Conservation (phyloP, 805 yeast species). For the Lipomyces chichibuensis region DNA sequence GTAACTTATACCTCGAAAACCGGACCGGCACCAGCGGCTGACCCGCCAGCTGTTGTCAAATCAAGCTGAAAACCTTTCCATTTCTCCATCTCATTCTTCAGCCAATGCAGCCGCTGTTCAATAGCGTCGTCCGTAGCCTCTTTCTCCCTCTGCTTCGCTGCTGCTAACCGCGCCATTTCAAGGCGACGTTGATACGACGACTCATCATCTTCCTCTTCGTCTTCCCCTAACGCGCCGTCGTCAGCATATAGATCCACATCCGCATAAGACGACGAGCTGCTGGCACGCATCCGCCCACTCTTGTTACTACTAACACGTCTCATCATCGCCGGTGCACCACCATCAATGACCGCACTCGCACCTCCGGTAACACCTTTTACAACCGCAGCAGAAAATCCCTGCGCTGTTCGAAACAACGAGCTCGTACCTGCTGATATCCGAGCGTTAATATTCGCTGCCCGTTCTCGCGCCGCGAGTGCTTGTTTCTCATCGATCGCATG, state of each 20-base stretch:
- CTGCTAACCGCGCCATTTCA: slow-evolving; percentile 10
- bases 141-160: slow-evolving; percentile 4
- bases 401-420: slow-evolving; percentile 31
- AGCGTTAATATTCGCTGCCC: slow-evolving; percentile 20
- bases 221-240: slow-evolving; percentile 22
- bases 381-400: slow-evolving; percentile 34
- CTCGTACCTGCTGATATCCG: slow-evolving; percentile 26
- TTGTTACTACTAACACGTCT: slow-evolving; percentile 6
- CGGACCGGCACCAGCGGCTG: slow-evolving; percentile 29
- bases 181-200: slow-evolving; percentile 19
- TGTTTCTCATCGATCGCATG: slow-evolving; percentile 12
- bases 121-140: slow-evolving; percentile 12
- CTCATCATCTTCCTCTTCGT: slow-evolving; percentile 22
- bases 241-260: slow-evolving; percentile 32
- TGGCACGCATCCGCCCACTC: slow-evolving; percentile 7
- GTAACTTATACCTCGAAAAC: slow-evolving; percentile 24
- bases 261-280: slow-evolving; percentile 24
- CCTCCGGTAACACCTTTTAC: slow-evolving; percentile 35
- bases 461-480: slow-evolving; percentile 3
- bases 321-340: slow-evolving; percentile 13
- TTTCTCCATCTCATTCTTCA: slow-evolving; percentile 28
- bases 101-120: slow-evolving; percentile 17
- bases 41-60: slow-evolving; percentile 21
- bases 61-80: slow-evolving; percentile 34
- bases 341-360: slow-evolving; percentile 31